phyloP scores from a whole-genome alignment of 164 flowering plant genomes.

The Nelumbo lutea region DNA sequence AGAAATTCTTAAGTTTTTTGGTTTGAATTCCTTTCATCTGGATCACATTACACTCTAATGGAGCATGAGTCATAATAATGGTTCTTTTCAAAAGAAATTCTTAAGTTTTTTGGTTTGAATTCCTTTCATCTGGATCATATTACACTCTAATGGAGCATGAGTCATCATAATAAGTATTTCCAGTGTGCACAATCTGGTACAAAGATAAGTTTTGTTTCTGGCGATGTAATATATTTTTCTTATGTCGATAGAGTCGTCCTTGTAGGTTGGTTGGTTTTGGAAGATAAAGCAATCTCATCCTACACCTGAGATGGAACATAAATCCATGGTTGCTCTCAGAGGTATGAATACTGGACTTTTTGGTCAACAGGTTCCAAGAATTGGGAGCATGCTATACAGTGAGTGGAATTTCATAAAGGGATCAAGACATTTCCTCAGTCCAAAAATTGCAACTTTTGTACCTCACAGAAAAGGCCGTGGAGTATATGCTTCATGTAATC shows the following conservation, averaged over 20 bases:
- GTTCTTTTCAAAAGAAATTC: no score
- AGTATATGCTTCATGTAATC: slow-evolving; percentile 53
- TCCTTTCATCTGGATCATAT: neutral
- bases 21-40: neutral
- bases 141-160: no score
- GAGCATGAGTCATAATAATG: no score
- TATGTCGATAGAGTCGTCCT: neutral
- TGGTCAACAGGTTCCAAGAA: slow-evolving; percentile 12
- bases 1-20: no score
- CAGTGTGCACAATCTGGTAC: no score
- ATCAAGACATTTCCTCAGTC: slow-evolving; percentile 28
- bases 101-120: neutral
- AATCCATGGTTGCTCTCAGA: slow-evolving; percentile 7
- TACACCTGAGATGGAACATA: slow-evolving; percentile 7
- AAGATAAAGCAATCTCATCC: slow-evolving; percentile 5
- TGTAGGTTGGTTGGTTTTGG: slow-evolving; percentile 20
- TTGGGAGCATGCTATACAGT: slow-evolving; percentile 7
- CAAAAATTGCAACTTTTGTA: slow-evolving; percentile 20
- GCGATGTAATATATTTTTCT: neutral
- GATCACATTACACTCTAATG: no score
- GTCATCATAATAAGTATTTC: no score
- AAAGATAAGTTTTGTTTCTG: no score
- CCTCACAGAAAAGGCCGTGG: slow-evolving; percentile 17
- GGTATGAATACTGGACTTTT: slow-evolving; percentile 10
- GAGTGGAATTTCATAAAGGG: slow-evolving; percentile 46